phyloP scores from a whole-genome alignment of 2,329 filamentous ascomycete species.

The Cryphonectria parasitica region DNA sequence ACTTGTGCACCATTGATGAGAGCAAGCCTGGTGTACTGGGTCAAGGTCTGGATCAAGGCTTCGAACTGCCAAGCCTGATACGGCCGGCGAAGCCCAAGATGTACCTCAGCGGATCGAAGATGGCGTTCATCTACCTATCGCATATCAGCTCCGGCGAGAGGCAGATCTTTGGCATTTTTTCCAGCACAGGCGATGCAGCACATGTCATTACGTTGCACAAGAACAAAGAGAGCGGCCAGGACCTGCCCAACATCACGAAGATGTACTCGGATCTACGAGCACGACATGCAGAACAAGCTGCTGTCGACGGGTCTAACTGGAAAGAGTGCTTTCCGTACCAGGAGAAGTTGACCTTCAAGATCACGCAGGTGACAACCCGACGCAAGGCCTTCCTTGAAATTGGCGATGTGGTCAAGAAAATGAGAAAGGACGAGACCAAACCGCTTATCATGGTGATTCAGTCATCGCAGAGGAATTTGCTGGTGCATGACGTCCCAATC shows the following conservation, averaged over 20 bases:
- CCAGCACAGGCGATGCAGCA: conserved; percentile 76
- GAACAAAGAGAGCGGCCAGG: conserved; percentile 74
- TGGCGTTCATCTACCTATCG: conserved; percentile 90
- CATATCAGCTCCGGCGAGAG: conserved; percentile 89
- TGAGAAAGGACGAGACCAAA: conserved; percentile 80
- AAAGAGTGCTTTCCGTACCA: conserved; percentile 87
- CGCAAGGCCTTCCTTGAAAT: conserved; percentile 89
- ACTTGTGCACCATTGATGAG: conserved; percentile 91
- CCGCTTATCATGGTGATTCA: conserved; percentile 88
- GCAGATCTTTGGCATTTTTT: conserved; percentile 93
- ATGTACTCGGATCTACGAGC: conserved; percentile 80
- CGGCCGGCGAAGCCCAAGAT: conserved; percentile 64
- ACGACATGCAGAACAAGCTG: conserved; percentile 65
- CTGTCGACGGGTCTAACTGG: conserved; percentile 66
- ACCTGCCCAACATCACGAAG: conserved; percentile 86
- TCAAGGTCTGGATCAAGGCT: conserved; percentile 89
- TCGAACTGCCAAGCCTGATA: conserved; percentile 79
- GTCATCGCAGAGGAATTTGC: conserved; percentile 78
- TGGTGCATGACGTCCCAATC: conserved; percentile 83
- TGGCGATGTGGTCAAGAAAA: conserved; percentile 84
- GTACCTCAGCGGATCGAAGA: conserved; percentile 74
- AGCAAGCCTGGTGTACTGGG: conserved; percentile 87
- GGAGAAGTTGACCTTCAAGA: conserved; percentile 82
- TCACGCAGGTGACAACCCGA: conserved; percentile 83
- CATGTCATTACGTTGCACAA: conserved; percentile 88